Percentiles rank a stretch among this genome's conserved stretches.
Evolutionary conservation across 768 basidiomycete genomes (phyloP).

Genomic region (Termitomyces sp.): DNA sequence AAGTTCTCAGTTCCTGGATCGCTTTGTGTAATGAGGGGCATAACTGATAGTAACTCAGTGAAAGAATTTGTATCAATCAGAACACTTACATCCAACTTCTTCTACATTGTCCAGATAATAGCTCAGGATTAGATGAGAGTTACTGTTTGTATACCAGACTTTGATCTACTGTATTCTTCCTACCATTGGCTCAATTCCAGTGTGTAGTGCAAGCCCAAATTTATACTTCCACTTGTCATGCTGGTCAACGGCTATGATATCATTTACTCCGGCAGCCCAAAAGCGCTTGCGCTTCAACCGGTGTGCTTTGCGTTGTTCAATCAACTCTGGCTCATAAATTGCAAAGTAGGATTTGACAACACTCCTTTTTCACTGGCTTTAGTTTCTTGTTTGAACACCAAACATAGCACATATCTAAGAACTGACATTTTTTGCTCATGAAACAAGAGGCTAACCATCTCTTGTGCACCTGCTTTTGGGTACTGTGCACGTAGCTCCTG

Average conservation of each 20-base stretch:
- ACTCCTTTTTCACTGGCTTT: not conserved
- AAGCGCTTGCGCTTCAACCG: constrained; percentile 24
- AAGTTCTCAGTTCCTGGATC: constrained; percentile 45
- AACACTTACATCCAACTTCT: constrained; percentile 18
- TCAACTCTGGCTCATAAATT: constrained; percentile 18
- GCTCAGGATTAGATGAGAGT: constrained; percentile 24
- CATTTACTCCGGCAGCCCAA: constrained; percentile 37
- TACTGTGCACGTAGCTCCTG: constrained; percentile 17
- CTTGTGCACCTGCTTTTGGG: constrained; percentile 26
- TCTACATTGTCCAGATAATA: constrained; percentile 28
- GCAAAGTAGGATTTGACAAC: not conserved
- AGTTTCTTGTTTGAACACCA: not conserved
- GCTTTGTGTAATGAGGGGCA: constrained; percentile 43
- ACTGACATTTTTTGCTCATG: constrained; percentile 26
- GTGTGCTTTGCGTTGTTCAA: constrained; percentile 4
- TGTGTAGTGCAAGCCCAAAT: constrained; percentile 36
- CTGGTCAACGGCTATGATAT: constrained; percentile 36
- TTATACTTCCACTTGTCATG: constrained; percentile 41
- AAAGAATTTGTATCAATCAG: not conserved
- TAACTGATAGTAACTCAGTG: constrained; percentile 17
- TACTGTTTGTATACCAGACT: constrained; percentile 34
- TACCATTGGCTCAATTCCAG: constrained; percentile 26
- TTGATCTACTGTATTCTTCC: constrained; percentile 29
- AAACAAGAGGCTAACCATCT: constrained; percentile 22
- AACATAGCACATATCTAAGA: constrained; percentile 16